Conservation (phyloP, 73 alveolate genomes). For the Paramecium pentaurelia region DNA sequence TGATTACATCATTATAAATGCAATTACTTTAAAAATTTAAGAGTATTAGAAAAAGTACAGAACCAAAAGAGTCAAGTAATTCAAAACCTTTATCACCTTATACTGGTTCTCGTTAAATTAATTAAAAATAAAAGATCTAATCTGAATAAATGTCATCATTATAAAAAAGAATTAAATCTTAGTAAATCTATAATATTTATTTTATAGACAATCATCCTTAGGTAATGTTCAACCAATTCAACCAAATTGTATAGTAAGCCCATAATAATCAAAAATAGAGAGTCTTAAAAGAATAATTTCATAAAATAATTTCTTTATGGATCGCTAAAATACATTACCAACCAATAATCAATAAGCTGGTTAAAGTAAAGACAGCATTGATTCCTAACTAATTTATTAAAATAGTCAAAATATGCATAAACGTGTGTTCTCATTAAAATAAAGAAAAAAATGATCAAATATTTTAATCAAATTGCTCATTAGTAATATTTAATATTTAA, state of each 20-base stretch:
- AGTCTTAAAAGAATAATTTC: conserved; percentile 23
- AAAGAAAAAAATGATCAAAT: background rate
- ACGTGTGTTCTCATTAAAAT: conserved; percentile 32
- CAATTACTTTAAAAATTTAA: background rate
- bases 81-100: conserved; percentile 41
- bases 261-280: conserved; percentile 6
- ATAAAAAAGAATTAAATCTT: conserved; percentile 20
- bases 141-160: conserved; percentile 3
- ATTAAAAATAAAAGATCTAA: background rate
- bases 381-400: background rate
- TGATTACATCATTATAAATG: background rate
- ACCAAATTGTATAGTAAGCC: background rate
- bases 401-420: background rate
- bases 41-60: background rate
- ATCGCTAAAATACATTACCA: conserved; percentile 36
- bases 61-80: background rate
- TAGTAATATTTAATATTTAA: background rate
- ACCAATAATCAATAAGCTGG: background rate
- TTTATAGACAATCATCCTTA: conserved; percentile 7
- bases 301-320: conserved; percentile 15
- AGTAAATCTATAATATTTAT: background rate
- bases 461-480: background rate
- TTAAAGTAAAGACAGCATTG: background rate
- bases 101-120: background rate
- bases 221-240: background rate